phyloP scores from a whole-genome alignment of 202 grass and related monocot species.

The Panicum virgatum region DNA sequence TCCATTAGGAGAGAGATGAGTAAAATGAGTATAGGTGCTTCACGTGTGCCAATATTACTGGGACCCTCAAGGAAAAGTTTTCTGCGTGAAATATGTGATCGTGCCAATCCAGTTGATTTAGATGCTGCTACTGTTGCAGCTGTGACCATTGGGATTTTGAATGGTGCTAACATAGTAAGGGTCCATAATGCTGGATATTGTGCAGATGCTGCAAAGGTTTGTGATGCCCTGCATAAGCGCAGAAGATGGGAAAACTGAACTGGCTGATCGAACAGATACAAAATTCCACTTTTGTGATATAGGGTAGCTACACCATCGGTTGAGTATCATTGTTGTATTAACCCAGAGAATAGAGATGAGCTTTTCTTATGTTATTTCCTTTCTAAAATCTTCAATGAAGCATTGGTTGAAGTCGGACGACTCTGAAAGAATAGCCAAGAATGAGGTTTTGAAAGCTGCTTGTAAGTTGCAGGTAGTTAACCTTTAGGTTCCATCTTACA shows the following conservation, averaged over 20 bases:
- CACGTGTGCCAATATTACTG: slow-evolving; percentile 71
- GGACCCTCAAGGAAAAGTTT: slow-evolving; percentile 82
- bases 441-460: neutral
- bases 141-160: slow-evolving; percentile 49
- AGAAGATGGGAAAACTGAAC: slow-evolving; percentile 19
- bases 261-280: neutral
- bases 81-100: slow-evolving; percentile 72
- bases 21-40: slow-evolving; percentile 68
- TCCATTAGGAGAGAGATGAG: slow-evolving; percentile 62
- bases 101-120: slow-evolving; percentile 59
- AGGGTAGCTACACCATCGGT: neutral
- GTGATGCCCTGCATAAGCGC: slow-evolving; percentile 46
- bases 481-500: neutral
- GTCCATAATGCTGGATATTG: slow-evolving; percentile 69
- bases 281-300: slow-evolving; percentile 14
- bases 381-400: neutral
- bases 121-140: slow-evolving; percentile 61
- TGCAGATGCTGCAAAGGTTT: slow-evolving; percentile 63
- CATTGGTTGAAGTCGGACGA: no score
- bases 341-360: neutral
- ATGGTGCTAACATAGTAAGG: slow-evolving; percentile 84
- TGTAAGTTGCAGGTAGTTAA: neutral
- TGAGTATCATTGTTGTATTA: neutral
- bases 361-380: no score
- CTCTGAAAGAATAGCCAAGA: neutral